Evolutionary conservation across 2,329 filamentous ascomycete genomes (phyloP), one percentile per base, ranked within the genome.

Genomic region (Hymenoscyphus infarciens): DNA sequence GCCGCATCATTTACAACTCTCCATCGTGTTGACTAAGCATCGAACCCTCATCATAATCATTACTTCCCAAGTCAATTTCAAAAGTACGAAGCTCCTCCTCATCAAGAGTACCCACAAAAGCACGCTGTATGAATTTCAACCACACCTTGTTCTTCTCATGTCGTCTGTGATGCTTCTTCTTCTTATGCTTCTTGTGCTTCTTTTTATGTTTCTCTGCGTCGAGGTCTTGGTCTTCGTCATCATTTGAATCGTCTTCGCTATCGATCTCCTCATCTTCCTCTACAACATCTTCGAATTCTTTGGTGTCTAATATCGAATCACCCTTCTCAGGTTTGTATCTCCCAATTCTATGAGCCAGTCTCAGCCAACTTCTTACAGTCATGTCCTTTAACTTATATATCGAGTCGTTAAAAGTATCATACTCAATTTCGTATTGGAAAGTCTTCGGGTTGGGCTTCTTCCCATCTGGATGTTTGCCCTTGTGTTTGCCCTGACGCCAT

Each of bases 351-450:
- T 88, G 85, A 11, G 95, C 95, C 56, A 98, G 81, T 64, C 90
- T 83, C 54, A 98, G 79, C 73, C 90, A 90, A 73, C 87, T 96
- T 66, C 85, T 82, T 59, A 97, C 90, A 0, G 94, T 98, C 74
- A 99, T 78, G 75, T 98, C 94, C 53, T 84, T 81, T 69, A 97
- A 76, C 64, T 85, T 83, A 74, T 93, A 97, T 1, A 88, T 75
- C 63, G 85, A 77, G 74, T 98, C 92, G 25, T 87, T 83, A 61
- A 85, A 88, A 0, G 93, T 98, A 74, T 87, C 87, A 74, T 99
- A 99, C 75, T 97, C 92, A 57, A 96, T 80, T 73, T 96, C 83
- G 72, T 86, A 98, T 16, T 80, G 74, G 74, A 97, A 92, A 38
- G 84, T 77, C 53, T 80, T 83, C 3, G 88, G 85, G 67, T 84